phyloP scores from a whole-genome alignment of 768 basidiomycete genomes.

The Suillus bovinus region DNA sequence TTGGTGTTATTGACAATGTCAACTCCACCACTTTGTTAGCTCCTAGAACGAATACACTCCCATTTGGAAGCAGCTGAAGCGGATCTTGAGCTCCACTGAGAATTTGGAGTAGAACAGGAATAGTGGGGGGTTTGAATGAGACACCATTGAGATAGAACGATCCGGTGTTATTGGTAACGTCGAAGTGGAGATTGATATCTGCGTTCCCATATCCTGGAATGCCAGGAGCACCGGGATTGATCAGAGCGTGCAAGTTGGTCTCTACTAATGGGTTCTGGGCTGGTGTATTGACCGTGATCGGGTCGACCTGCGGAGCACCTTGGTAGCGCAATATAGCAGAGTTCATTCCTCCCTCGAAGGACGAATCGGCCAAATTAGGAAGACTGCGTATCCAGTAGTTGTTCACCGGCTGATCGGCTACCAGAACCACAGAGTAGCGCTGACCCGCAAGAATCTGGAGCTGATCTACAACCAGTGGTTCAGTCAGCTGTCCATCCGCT shows the following conservation, averaged over 20 bases:
- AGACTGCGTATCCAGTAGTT: constrained; percentile 52
- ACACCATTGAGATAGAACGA: constrained; percentile 16
- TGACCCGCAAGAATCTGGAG: constrained; percentile 39
- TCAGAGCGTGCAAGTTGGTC: constrained; percentile 24
- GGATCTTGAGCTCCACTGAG: constrained; percentile 40
- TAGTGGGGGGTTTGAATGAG: constrained; percentile 28
- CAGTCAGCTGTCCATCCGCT: constrained; percentile 40
- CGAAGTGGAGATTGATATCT: constrained; percentile 37
- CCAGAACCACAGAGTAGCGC: constrained; percentile 31
- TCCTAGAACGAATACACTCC: constrained; percentile 23
- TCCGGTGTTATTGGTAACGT: constrained; percentile 11
- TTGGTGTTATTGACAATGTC: constrained; percentile 13
- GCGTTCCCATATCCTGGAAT: constrained; percentile 38
- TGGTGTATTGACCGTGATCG: constrained; percentile 34
- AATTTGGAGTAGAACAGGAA: constrained; percentile 47
- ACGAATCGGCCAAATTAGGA: constrained; percentile 25
- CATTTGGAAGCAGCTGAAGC: constrained; percentile 23
- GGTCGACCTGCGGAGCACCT: constrained; percentile 41
- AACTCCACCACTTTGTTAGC: constrained; percentile 30
- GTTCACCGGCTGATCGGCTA: constrained; percentile 31
- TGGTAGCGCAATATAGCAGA: constrained; percentile 54
- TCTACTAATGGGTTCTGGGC: constrained; percentile 32
- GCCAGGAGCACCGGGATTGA: constrained; percentile 41
- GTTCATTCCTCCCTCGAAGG: constrained; percentile 44
- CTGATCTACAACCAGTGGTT: constrained; percentile 42